phyloP scores from a whole-genome alignment of 2,329 filamentous ascomycete genomes.

The Endothia cerciana region DNA sequence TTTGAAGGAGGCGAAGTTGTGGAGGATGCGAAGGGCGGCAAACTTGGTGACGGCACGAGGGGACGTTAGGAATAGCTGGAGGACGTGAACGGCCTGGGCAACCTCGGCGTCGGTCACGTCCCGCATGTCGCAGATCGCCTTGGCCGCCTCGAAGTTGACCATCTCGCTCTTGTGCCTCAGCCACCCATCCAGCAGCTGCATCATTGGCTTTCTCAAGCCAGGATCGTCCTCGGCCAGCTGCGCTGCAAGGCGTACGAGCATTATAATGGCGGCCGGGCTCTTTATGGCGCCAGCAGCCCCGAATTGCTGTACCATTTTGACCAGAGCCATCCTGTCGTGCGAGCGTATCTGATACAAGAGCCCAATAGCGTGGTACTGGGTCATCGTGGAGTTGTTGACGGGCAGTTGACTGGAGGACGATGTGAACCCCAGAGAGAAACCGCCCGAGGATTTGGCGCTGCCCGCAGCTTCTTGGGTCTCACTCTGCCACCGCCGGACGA shows the following conservation, averaged over 20 bases:
- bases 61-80: conserved; percentile 96
- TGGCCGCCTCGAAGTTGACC: conserved; percentile 99
- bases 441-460: conserved; percentile 82
- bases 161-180: conserved; percentile 98
- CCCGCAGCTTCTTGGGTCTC: conserved; percentile 97
- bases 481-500: conserved; percentile 96
- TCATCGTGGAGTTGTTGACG: conserved; percentile 96
- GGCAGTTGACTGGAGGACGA: conserved; percentile 73
- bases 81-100: conserved; percentile 87
- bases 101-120: conserved; percentile 93
- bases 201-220: conserved; percentile 91
- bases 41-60: conserved; percentile 97
- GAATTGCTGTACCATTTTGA: conserved; percentile 99
- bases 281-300: conserved; percentile 89
- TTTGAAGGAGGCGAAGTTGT: conserved; percentile 96
- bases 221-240: conserved; percentile 93
- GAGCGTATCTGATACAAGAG: conserved; percentile 97
- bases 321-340: conserved; percentile 95
- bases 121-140: conserved; percentile 93
- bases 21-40: conserved; percentile 91
- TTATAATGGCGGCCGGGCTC: conserved; percentile 88
- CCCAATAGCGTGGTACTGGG: conserved; percentile 97
- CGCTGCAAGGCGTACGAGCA: conserved; percentile 89
- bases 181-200: conserved; percentile 95
- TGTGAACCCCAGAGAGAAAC: conserved; percentile 92